These are phyloP conservation scores for Alternaria triticimaculans DNA, from an alignment of 2,329 filamentous ascomycete species.

Conservation along the genomic window DNA sequence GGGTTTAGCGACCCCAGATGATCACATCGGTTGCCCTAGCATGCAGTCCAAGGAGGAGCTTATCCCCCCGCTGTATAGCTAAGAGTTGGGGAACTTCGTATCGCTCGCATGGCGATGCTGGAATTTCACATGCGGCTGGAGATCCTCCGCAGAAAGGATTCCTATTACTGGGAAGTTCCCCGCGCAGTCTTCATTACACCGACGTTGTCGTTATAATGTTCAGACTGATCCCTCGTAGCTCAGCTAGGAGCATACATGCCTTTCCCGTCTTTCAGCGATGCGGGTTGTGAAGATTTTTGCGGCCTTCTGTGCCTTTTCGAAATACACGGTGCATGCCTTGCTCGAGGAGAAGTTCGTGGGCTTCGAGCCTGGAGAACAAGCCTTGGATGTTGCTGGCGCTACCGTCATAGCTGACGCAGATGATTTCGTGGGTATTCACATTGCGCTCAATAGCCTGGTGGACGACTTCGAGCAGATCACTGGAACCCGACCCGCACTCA, in stretches of 20 bases:
- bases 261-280: not conserved
- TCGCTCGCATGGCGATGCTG: not conserved
- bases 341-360: conserved; percentile 24
- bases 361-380: conserved; percentile 9
- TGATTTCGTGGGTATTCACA: conserved; percentile 22
- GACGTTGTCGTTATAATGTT: not conserved
- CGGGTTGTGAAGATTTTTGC: not conserved
- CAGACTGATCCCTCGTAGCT: not conserved
- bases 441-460: conserved; percentile 23
- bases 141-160: not conserved
- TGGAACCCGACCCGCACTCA: conserved; percentile 3
- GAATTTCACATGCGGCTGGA: not conserved
- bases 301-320: not conserved
- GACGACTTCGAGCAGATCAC: conserved; percentile 24
- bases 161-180: not conserved
- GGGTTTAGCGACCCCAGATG: not conserved
- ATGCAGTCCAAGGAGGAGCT: not conserved
- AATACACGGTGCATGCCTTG: conserved; percentile 6
- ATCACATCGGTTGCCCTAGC: not conserved
- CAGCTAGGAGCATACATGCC: not conserved
- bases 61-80: not conserved
- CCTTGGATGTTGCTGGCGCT: conserved; percentile 18
- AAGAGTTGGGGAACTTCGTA: not conserved
- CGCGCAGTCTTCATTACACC: not conserved
- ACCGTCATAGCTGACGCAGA: conserved; percentile 17